phyloP scores from a whole-genome alignment of 2,329 filamentous ascomycete genomes.

The Phialocephala subalpina region DNA sequence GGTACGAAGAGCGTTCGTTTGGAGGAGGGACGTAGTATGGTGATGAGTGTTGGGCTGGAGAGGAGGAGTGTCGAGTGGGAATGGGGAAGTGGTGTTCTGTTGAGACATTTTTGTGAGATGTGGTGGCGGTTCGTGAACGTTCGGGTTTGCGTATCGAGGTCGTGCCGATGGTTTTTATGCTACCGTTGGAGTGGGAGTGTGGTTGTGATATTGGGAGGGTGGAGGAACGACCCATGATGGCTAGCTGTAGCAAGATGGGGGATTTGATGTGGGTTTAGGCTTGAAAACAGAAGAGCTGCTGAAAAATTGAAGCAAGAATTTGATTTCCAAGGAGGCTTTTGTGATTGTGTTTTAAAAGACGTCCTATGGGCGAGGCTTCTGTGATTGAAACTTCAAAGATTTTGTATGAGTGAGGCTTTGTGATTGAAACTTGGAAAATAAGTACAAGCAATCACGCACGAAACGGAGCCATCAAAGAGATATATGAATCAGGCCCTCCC shows the following conservation, averaged over 20 bases:
- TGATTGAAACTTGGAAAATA: not conserved
- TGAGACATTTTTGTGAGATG: conserved; percentile 15
- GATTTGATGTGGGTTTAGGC: not conserved
- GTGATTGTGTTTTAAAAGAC: no score
- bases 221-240: conserved; percentile 29
- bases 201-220: conserved; percentile 26
- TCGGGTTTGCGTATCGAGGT: conserved; percentile 8
- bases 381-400: not conserved
- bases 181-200: conserved; percentile 22
- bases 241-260: not conserved
- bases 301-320: not conserved
- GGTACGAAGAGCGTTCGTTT: not conserved
- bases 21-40: conserved; percentile 15
- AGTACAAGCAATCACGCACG: not conserved
- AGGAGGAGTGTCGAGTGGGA: not conserved
- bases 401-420: not conserved
- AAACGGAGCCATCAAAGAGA: conserved; percentile 2
- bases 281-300: not conserved
- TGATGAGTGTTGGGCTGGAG: conserved; percentile 11
- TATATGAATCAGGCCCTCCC: conserved; percentile 7
- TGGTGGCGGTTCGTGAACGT: not conserved
- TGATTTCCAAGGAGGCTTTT: no score
- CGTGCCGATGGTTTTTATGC: conserved; percentile 20
- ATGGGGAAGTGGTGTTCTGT: conserved; percentile 16
- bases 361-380: not conserved